phyloP scores from a whole-genome alignment of 148 eudicot genomes.

The Dianthus caryophyllus region DNA sequence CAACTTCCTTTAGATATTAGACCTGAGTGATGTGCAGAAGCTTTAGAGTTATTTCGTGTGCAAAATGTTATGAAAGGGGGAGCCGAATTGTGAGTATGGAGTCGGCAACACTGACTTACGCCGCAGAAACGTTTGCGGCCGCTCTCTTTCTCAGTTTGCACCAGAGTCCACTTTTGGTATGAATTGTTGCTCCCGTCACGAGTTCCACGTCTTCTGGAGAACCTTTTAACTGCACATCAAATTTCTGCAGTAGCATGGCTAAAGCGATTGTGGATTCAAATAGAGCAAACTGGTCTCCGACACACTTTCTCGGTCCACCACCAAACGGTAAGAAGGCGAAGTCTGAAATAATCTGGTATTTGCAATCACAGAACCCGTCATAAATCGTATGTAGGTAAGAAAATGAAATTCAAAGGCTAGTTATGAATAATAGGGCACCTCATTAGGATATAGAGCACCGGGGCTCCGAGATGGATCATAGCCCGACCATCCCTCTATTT shows the following conservation, averaged over 20 bases:
- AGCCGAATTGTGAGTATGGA: neutral
- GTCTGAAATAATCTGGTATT: slow-evolving; percentile 62
- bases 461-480: slow-evolving; percentile 95
- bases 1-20: neutral
- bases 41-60: neutral
- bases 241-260: slow-evolving; percentile 77
- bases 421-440: slow-evolving; percentile 39
- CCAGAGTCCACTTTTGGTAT: slow-evolving; percentile 87
- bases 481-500: slow-evolving; percentile 89
- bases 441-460: slow-evolving; percentile 96
- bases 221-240: slow-evolving; percentile 76
- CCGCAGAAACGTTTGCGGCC: slow-evolving; percentile 5
- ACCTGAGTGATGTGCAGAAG: neutral
- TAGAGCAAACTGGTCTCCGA: slow-evolving; percentile 96
- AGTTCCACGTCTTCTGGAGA: slow-evolving; percentile 72
- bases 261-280: slow-evolving; percentile 92
- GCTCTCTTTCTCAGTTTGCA: slow-evolving; percentile 73
- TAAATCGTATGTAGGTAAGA: neutral
- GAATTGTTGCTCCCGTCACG: slow-evolving; percentile 94
- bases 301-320: slow-evolving; percentile 94
- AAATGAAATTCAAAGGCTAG: neutral
- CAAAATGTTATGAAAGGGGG: neutral
- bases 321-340: slow-evolving; percentile 94
- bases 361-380: slow-evolving; percentile 17
- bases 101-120: slow-evolving; percentile 1